phyloP scores from a whole-genome alignment of 345 rosid species.

The Clausena lansium region DNA sequence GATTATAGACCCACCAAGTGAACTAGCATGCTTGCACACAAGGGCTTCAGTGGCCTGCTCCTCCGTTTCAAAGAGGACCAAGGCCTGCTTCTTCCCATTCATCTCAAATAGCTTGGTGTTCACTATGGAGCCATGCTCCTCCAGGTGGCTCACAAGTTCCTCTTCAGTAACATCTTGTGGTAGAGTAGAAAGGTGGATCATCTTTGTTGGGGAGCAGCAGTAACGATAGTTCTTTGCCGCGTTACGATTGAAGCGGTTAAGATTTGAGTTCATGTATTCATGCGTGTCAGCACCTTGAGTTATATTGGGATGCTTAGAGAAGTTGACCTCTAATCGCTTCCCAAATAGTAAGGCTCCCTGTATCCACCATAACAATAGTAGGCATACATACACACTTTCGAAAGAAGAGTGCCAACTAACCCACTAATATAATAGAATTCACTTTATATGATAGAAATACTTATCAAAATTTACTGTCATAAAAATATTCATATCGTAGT shows the following conservation, averaged over 20 bases:
- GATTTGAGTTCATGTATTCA: conserved; percentile 76
- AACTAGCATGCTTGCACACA: conserved; percentile 86
- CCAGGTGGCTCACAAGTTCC: conserved; percentile 69
- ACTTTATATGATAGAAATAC: not conserved
- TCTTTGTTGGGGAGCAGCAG: conserved; percentile 98
- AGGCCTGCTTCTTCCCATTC: conserved; percentile 94
- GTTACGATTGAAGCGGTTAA: conserved; percentile 93
- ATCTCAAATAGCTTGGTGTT: conserved; percentile 85
- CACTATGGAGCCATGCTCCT: conserved; percentile 67
- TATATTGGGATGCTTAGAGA: conserved; percentile 84
- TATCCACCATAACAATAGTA: not conserved
- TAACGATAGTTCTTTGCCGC: conserved; percentile 96
- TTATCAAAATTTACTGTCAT: not conserved
- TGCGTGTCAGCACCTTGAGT: conserved; percentile 88
- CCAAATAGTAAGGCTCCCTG: conserved; percentile 95
- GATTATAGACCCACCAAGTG: conserved; percentile 73
- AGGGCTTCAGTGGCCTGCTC: conserved; percentile 94
- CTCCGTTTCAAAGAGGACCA: conserved; percentile 75
- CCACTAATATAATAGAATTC: not conserved
- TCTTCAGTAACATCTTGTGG: conserved; percentile 87
- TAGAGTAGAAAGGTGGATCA: conserved; percentile 86
- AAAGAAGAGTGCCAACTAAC: not conserved
- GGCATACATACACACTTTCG: not conserved
- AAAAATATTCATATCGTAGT: not conserved
- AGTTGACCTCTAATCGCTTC: conserved; percentile 89